Base-by-base conservation (phyloP, 139 green algal species). In the Micractinium conductrix region DNA sequence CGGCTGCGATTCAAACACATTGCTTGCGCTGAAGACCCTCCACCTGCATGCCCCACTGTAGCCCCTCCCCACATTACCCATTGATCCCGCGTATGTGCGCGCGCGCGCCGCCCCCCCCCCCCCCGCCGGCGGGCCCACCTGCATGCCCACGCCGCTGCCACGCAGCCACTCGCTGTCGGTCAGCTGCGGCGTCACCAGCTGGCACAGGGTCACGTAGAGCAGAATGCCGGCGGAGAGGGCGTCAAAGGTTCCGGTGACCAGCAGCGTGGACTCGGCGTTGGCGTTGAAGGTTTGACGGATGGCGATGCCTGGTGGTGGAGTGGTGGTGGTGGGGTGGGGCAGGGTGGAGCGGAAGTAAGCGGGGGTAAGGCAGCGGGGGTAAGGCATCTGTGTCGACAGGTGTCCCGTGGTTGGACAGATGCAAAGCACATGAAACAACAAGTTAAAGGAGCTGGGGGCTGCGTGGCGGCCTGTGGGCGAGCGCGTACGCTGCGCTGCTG, bases 271-370 rank as follows among this genome's bases (percentile, higher is more conserved):
- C 35, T 40, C 62, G 42, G 79, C 80, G 28, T 89, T 88, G 9
- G 62, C 70, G 81, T 92, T 87, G 75, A 94, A 94, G 10, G 76
- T 84, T 42, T 81, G 55, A 2, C 72, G 81, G 12, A 86, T 38
- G 42, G 38, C 81, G 16, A 86, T 91, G 48, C 50, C 50, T 81
- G 74, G n/a, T n/a, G n/a, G n/a, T 72, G 37, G 19, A 44, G 35
- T 9, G 33, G 2, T 33, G 28, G 35, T 48, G 67, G 28, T 43
- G 33, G 35, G 33, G 16, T 58, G 48, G 33, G 16, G 58, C 58
- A 30, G 5, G 24, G 58, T 44, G 72, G 44, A 7, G 43, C 12
- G 72, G 72, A 44, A n/a, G 43, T 38, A 24, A 38, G 43, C 44
- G 5, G 33, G 72, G 48, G 48, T 58, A 14, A 14, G 48, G 10